Conservation (phyloP, 2,329 filamentous ascomycete species). For the Pseudogymnoascus sp. region DNA sequence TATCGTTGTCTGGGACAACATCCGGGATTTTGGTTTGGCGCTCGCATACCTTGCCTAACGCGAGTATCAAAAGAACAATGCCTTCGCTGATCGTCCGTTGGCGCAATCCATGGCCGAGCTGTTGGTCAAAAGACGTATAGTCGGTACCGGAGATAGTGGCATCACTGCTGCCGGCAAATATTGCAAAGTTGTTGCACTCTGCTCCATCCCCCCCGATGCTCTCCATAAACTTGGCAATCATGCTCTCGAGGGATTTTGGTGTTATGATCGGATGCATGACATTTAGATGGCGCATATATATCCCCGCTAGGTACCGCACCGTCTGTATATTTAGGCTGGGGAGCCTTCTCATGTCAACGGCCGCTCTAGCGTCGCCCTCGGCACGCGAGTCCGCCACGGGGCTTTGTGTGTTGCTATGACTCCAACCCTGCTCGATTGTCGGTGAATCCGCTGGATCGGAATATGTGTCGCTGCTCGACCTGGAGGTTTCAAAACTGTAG, state of each 20-base stretch:
- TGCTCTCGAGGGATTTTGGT: constrained; percentile 42
- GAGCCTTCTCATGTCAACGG: constrained; percentile 37
- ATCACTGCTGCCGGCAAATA: not conserved
- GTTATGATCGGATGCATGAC: constrained; percentile 60
- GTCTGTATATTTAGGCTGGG: constrained; percentile 47
- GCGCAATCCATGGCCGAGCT: constrained; percentile 41
- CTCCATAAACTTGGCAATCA: constrained; percentile 27
- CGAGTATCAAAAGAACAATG: constrained; percentile 73
- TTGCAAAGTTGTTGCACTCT: constrained; percentile 11
- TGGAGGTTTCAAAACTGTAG: constrained; percentile 35
- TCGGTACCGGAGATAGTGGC: constrained; percentile 18
- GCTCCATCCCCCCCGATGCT: constrained; percentile 22
- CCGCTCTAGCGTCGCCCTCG: constrained; percentile 18
- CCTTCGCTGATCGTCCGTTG: constrained; percentile 70
- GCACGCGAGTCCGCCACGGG: not conserved
- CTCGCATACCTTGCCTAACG: constrained; percentile 75
- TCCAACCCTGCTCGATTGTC: constrained; percentile 46
- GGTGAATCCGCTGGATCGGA: constrained; percentile 50
- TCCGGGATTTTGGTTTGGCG: constrained; percentile 49
- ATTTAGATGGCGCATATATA: constrained; percentile 54
- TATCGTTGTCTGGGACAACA: constrained; percentile 39
- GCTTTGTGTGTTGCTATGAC: constrained; percentile 41
- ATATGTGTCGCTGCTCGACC: constrained; percentile 34
- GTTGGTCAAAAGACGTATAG: constrained; percentile 20
- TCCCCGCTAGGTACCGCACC: constrained; percentile 47